Base-by-base conservation (phyloP, 495 filamentous ascomycete species). In the Neurospora sp. region DNA sequence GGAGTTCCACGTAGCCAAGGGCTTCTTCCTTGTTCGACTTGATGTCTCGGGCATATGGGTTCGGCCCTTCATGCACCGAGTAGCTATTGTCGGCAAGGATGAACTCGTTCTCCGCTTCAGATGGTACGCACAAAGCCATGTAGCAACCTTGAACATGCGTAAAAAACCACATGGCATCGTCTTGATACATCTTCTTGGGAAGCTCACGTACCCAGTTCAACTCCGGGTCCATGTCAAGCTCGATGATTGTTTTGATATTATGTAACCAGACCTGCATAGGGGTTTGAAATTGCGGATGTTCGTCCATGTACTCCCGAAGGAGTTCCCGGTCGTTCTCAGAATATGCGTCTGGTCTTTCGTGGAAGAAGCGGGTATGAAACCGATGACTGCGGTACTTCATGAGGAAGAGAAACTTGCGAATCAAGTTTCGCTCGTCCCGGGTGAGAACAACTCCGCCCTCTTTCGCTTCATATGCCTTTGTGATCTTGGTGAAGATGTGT, bases 351-450 rank as follows among this genome's bases (percentile, higher is more conserved):
- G 74, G 62, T 8, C 45, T 78, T 17, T 82, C 75, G 40, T 80
- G 75, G 73, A 80, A 78, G 76, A 80, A 86, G 8, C 80, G 78
- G 28, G 69, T 31, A 42, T 82, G 76, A 48, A 86, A 84, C 8
- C 38, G 42, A 1, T 45, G 48, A 48, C 75, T 76, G 24, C 87
- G 84, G 72, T 86, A 88, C 70, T 84, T 85, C 79, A 89, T 84
- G 21, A 89, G 78, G 77, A 88, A 88, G 19, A 88, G 78, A 72
- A 89, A 88, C 70, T 86, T 88, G 73, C 86, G 83, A 31, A 88
- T 71, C 6, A 75, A 31, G 72, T 87, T 77, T 69, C 77, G 77
- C 59, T 88, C 82, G 6, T 54, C 48, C 5, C 85, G 82, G 10
- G 76, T 79, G 11, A 88, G 73, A 76, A 76, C 81, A 5, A 86